Evolutionary conservation across 768 basidiomycete species (phyloP).

Genomic region (Tremella fuciformis): DNA sequence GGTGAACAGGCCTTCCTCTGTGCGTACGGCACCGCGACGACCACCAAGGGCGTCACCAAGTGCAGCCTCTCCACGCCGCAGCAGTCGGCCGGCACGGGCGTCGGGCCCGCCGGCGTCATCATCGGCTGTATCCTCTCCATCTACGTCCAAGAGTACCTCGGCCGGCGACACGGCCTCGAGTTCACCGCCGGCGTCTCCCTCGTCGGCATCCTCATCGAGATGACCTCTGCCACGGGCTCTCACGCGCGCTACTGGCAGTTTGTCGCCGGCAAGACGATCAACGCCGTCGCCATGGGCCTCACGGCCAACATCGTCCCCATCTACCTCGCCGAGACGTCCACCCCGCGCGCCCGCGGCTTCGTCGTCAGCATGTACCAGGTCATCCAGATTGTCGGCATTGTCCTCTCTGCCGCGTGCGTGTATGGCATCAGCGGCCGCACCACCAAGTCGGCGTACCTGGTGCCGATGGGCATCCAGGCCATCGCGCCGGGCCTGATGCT

Average conservation of each 20-base stretch:
- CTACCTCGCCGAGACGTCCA: constrained; percentile 23
- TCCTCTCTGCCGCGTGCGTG: constrained; percentile 28
- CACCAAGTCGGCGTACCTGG: constrained; percentile 18
- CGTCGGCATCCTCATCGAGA: constrained; percentile 28
- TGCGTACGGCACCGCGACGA: constrained; percentile 18
- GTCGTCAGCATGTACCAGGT: constrained; percentile 32
- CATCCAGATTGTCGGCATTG: constrained; percentile 35
- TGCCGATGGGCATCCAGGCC: constrained; percentile 26
- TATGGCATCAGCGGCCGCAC: constrained; percentile 15
- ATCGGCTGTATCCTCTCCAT: constrained; percentile 25
- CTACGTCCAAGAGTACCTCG: constrained; percentile 17
- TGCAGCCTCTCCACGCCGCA: constrained; percentile 24
- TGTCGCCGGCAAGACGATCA: constrained; percentile 33
- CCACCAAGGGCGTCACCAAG: constrained; percentile 17
- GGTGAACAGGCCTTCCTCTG: constrained; percentile 20
- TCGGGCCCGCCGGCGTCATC: constrained; percentile 26
- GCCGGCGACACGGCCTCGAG: constrained; percentile 14
- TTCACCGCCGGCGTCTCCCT: constrained; percentile 21
- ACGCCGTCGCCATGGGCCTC: constrained; percentile 27
- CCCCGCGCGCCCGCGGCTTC: constrained; percentile 18
- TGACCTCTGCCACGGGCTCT: constrained; percentile 17
- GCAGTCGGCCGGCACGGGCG: constrained; percentile 17
- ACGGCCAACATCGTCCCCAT: constrained; percentile 28
- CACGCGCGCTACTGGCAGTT: constrained; percentile 31
- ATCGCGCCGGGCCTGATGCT: constrained; percentile 23